phyloP scores from a whole-genome alignment of 1,139 yeast species.

The Hyphopichia fennica region DNA sequence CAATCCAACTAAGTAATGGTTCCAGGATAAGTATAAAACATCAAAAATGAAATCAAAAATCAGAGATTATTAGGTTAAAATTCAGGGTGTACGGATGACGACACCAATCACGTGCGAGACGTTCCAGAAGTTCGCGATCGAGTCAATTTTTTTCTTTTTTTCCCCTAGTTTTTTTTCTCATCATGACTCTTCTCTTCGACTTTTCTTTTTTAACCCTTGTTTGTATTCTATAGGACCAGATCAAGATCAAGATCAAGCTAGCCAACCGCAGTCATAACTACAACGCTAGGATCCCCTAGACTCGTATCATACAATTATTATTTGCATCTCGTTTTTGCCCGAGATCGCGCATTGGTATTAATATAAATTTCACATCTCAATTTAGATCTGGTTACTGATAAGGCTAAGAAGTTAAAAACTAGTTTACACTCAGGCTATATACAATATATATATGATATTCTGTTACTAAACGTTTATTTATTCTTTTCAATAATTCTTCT shows the following conservation, averaged over 20 bases:
- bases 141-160: neutral
- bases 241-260: neutral
- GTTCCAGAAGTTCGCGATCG: neutral
- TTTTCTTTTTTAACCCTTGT: neutral
- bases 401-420: too few relatives aligned
- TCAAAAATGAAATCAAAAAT: neutral
- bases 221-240: neutral
- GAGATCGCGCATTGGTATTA: too few relatives aligned
- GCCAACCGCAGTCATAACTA: too few relatives aligned
- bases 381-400: too few relatives aligned
- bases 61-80: neutral
- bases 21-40: neutral
- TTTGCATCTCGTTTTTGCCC: too few relatives aligned
- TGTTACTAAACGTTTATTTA: neutral
- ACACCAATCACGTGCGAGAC: neutral
- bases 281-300: too few relatives aligned
- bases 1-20: neutral
- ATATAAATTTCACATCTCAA: neutral
- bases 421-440: neutral
- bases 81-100: neutral
- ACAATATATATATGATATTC: neutral
- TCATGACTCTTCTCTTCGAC: slow-evolving; percentile 1
- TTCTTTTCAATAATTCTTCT: neutral
- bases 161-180: neutral
- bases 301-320: too few relatives aligned